A percentile compares a stretch with the other conserved stretches of the same genome.
Conservation (phyloP, 371 early-diverging fungal species). For the Mortierella sp. region DNA sequence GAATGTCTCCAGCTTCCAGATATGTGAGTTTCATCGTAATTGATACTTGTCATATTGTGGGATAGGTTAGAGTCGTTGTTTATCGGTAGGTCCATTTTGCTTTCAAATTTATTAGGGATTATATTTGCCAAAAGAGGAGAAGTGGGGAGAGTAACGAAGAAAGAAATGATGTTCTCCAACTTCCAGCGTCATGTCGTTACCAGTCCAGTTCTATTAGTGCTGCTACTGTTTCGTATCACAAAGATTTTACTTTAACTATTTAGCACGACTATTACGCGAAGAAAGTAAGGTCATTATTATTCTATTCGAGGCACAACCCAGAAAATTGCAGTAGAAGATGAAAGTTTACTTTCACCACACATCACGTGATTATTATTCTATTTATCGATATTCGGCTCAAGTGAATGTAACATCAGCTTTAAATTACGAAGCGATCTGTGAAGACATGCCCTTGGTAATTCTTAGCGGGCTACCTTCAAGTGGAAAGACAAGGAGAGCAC, state of each 20-base stretch:
- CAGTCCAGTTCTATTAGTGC: no score
- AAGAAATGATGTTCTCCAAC: no score
- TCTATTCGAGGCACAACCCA: neutral
- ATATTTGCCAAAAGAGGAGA: no score
- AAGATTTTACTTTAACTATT: no score
- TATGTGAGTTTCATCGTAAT: neutral
- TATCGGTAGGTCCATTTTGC: conserved; percentile 1
- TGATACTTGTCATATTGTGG: neutral
- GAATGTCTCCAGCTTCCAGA: conserved; percentile 15
- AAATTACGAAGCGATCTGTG: neutral
- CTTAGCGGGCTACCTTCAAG: conserved; percentile 91
- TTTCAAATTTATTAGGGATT: no score
- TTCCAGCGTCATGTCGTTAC: no score
- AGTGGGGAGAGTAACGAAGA: no score
- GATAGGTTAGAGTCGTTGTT: neutral
- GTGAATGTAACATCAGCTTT: no score
- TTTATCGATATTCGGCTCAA: no score
- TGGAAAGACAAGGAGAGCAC: conserved; percentile 91
- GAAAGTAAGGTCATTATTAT: neutral
- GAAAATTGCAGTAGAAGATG: neutral
- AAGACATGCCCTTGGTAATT: conserved; percentile 90
- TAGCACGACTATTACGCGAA: neutral
- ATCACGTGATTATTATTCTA: neutral
- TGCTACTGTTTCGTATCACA: no score
- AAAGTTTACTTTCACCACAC: neutral